These are phyloP conservation scores for Cladosporium sp. DNA, from an alignment of 2,329 filamentous ascomycete genomes.

Conservation along the genomic window DNA sequence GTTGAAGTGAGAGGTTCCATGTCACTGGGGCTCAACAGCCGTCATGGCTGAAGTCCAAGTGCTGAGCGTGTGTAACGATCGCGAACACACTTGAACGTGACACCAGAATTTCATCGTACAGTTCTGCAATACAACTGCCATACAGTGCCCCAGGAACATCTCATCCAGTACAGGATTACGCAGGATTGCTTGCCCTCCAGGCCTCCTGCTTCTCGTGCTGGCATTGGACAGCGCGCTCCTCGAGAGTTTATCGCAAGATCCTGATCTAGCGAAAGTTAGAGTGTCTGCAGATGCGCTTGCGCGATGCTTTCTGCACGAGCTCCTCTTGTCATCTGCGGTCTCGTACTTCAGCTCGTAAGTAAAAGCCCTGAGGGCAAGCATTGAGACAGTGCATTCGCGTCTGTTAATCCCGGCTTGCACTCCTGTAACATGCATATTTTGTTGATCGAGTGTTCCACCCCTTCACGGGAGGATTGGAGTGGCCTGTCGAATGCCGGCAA, in stretches of 20 bases:
- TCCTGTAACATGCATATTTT: not conserved
- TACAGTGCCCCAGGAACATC: not conserved
- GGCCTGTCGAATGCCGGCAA: not conserved
- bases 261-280: constrained; percentile 14
- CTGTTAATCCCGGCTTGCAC: not conserved
- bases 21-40: not conserved
- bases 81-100: not conserved
- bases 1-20: not conserved
- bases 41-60: not conserved
- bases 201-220: not conserved
- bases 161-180: not conserved
- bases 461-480: constrained; percentile 1
- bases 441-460: constrained; percentile 3
- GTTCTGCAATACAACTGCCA: not conserved
- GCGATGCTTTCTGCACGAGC: not conserved
- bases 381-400: not conserved
- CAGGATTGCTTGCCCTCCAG: not conserved
- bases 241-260: constrained; percentile 12
- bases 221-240: not conserved
- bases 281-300: not conserved
- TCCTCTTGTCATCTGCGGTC: not conserved
- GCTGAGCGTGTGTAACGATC: not conserved
- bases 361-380: not conserved
- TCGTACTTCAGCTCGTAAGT: constrained; percentile 7
- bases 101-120: not conserved